Percentiles rank a stretch among this genome's conserved stretches.
phyloP scores from a whole-genome alignment of 495 filamentous ascomycete genomes.

The Staphylotrichum longicolle region DNA sequence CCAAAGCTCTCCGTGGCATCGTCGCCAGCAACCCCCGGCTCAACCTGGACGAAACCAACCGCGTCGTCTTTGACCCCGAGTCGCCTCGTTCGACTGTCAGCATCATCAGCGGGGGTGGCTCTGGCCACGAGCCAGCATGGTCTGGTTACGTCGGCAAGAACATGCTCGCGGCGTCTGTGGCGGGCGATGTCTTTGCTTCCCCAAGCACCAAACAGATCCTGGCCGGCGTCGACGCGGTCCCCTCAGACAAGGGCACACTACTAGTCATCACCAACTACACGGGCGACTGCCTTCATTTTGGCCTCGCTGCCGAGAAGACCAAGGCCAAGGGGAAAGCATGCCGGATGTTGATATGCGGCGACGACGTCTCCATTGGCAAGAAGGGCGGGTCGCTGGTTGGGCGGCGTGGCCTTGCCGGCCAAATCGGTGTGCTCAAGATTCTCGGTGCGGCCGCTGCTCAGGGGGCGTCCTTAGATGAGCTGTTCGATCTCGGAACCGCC shows the following conservation, averaged over 20 bases:
- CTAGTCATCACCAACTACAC: constrained; percentile 67
- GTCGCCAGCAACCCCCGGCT: constrained; percentile 57
- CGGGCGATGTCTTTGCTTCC: constrained; percentile 61
- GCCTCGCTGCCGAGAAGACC: constrained; percentile 60
- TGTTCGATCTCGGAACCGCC: constrained; percentile 54
- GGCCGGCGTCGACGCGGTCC: constrained; percentile 54
- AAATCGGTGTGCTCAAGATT: constrained; percentile 44
- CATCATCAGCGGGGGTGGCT: constrained; percentile 60
- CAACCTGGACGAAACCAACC: constrained; percentile 53
- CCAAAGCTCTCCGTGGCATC: constrained; percentile 54
- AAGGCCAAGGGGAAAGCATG: constrained; percentile 53
- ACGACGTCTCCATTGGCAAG: constrained; percentile 61
- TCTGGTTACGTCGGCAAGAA: constrained; percentile 61
- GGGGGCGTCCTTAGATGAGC: constrained; percentile 53
- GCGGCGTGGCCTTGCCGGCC: constrained; percentile 57
- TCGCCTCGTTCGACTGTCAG: constrained; percentile 52
- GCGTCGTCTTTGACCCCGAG: constrained; percentile 56
- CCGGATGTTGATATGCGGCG: constrained; percentile 57
- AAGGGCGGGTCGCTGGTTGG: constrained; percentile 54
- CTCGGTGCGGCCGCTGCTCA: constrained; percentile 41
- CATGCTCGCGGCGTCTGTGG: constrained; percentile 58
- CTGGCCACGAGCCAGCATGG: constrained; percentile 64
- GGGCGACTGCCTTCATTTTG: constrained; percentile 64
- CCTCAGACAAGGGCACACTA: constrained; percentile 56
- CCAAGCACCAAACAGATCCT: constrained; percentile 63